Evolutionary conservation across 306 rosid genomes (phyloP).

Genomic region (Inga laurina): DNA sequence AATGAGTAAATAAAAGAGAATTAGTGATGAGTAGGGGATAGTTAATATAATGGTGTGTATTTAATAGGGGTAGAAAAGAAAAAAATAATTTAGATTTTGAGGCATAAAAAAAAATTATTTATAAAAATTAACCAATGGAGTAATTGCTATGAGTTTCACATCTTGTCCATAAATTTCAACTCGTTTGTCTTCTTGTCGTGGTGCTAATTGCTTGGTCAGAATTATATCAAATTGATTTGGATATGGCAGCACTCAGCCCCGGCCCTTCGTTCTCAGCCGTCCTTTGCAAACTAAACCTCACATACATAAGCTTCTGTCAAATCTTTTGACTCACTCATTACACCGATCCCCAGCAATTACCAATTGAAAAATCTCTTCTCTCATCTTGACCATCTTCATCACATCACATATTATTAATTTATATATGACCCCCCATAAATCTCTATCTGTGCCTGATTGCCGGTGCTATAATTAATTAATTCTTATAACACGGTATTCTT

Average conservation of each 20-base stretch:
- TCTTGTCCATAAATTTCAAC: not conserved
- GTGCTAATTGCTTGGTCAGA: not conserved
- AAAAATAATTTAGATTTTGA: too few species aligned
- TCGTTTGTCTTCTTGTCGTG: not conserved
- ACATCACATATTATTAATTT: not conserved
- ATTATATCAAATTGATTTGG: not conserved
- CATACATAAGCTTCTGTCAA: not conserved
- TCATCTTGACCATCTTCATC: not conserved
- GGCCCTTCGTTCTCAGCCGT: not conserved
- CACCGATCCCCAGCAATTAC: not conserved
- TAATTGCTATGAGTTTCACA: not conserved
- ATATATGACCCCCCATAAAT: not conserved
- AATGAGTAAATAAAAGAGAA: too few species aligned
- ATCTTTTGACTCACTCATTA: slow-evolving; percentile 2
- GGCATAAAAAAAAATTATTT: too few species aligned
- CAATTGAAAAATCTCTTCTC: not conserved
- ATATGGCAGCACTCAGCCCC: not conserved
- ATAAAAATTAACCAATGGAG: too few species aligned
- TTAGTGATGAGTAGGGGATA: too few species aligned
- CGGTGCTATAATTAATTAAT: not conserved
- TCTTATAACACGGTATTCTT: not conserved
- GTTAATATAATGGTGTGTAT: too few species aligned
- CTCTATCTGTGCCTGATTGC: not conserved
- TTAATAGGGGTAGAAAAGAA: too few species aligned
- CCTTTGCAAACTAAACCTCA: not conserved